Conservation (phyloP, 352 stramenopile genomes). For the Pythium monospermum region DNA sequence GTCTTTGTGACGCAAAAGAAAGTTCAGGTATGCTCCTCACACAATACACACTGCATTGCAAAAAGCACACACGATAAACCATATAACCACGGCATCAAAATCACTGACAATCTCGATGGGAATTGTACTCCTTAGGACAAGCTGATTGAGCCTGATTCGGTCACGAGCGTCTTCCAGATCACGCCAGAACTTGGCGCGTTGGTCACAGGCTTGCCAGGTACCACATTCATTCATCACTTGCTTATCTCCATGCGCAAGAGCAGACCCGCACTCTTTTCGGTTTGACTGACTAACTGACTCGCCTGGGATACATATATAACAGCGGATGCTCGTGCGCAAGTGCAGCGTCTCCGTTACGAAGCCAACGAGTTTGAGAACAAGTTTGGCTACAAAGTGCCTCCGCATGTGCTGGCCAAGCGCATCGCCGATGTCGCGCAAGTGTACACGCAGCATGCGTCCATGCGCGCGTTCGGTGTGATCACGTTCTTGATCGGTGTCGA, state of each 20-base stretch:
- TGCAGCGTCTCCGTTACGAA: conserved; percentile 95
- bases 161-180: conserved; percentile 96
- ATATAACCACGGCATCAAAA: no score
- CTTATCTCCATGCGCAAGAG: no score
- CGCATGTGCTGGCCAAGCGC: conserved; percentile 92
- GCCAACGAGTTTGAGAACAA: conserved; percentile 97
- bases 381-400: conserved; percentile 95
- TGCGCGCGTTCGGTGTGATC: conserved; percentile 94
- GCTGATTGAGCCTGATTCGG: conserved; percentile 92
- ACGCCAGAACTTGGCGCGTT: conserved; percentile 94
- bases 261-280: no score
- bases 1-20: conserved; percentile 99
- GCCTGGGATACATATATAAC: not conserved
- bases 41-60: not conserved
- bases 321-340: conserved; percentile 90
- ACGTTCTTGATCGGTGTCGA: conserved; percentile 97
- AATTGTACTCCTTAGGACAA: no score
- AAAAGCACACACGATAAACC: no score
- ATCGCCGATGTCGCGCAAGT: conserved; percentile 97
- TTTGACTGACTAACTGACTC: no score
- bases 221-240: no score
- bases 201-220: conserved; percentile 92
- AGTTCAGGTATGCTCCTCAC: conserved; percentile 88
- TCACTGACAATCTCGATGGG: no score
- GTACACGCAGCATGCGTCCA: conserved; percentile 93